Conservation (phyloP, 179 eudicot species). For the Beta corolliflora region DNA sequence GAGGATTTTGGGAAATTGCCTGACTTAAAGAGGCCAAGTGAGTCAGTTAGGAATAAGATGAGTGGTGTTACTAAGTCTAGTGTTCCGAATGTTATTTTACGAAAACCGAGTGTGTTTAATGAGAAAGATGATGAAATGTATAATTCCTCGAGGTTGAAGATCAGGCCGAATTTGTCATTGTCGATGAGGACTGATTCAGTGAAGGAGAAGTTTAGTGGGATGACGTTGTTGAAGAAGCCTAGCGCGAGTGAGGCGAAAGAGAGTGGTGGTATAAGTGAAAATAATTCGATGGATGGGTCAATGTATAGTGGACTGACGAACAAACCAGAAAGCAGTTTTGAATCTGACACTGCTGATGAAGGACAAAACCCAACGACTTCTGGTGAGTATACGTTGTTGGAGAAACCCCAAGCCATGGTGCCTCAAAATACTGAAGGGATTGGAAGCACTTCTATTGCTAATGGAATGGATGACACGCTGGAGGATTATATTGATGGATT, state of each 20-base stretch:
- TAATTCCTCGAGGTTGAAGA: conserved; percentile 43
- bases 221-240: conserved; percentile 58
- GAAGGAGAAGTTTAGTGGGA: conserved; percentile 64
- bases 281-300: conserved; percentile 17
- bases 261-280: conserved; percentile 32
- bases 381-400: conserved; percentile 33
- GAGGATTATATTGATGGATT: conserved; percentile 31
- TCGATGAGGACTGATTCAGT: conserved; percentile 66
- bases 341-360: conserved; percentile 19
- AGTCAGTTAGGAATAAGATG: conserved; percentile 30
- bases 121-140: conserved; percentile 55
- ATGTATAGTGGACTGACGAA: conserved; percentile 17
- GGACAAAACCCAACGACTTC: conserved; percentile 18
- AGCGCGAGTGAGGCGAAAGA: conserved; percentile 24
- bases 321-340: conserved; percentile 14
- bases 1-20: conserved; percentile 38
- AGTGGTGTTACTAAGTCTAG: conserved; percentile 28
- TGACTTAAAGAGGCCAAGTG: conserved; percentile 40
- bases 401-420: conserved; percentile 36
- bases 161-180: conserved; percentile 63
- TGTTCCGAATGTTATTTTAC: conserved; percentile 41
- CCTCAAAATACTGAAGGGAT: conserved; percentile 28
- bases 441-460: conserved; percentile 21
- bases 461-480: conserved; percentile 20
- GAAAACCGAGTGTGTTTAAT: conserved; percentile 41